These are phyloP conservation scores for Apiotrichum laibachii DNA, from an alignment of 1,284 basidiomycete genomes.

Conservation along the genomic window DNA sequence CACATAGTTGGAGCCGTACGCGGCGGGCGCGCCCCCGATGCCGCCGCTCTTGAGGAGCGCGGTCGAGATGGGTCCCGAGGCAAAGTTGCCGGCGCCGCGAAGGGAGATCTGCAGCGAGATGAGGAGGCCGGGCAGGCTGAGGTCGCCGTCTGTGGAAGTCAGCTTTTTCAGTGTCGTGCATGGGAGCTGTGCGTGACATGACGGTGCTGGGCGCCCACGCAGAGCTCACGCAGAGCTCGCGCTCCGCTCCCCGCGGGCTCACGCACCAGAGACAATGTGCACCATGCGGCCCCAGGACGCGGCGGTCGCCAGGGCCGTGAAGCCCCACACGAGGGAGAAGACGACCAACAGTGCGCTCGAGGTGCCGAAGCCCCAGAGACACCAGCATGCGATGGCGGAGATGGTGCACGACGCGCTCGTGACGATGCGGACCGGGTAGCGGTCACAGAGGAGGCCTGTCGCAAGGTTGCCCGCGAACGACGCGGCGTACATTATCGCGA, in stretches of 20 bases:
- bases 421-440: conserved; percentile 32
- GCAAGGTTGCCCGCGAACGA: conserved; percentile 41
- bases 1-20: conserved; percentile 42
- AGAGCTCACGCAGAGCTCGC: too few species aligned
- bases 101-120: conserved; percentile 42
- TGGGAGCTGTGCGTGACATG: conserved; percentile 33
- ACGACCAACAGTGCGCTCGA: conserved; percentile 26
- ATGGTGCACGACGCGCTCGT: conserved; percentile 37
- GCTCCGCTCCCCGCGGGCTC: conserved; percentile 30
- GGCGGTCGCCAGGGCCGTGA: conserved; percentile 21
- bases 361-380: conserved; percentile 50
- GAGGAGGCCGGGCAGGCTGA: conserved; percentile 30
- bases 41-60: conserved; percentile 31
- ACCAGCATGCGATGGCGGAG: conserved; percentile 36
- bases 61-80: conserved; percentile 40
- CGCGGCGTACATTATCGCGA: conserved; percentile 48
- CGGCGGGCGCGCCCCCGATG: conserved; percentile 34
- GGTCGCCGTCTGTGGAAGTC: conserved; percentile 36
- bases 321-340: conserved; percentile 35
- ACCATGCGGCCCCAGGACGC: conserved; percentile 9
- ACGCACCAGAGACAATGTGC: conserved; percentile 37
- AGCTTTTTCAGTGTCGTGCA: neutral
- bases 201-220: too few species aligned
- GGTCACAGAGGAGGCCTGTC: conserved; percentile 43
- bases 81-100: conserved; percentile 47